Evolutionary conservation across 2,329 filamentous ascomycete species (phyloP), one percentile per base, ranked within the genome.

Genomic region (Colletotrichum filicis): DNA sequence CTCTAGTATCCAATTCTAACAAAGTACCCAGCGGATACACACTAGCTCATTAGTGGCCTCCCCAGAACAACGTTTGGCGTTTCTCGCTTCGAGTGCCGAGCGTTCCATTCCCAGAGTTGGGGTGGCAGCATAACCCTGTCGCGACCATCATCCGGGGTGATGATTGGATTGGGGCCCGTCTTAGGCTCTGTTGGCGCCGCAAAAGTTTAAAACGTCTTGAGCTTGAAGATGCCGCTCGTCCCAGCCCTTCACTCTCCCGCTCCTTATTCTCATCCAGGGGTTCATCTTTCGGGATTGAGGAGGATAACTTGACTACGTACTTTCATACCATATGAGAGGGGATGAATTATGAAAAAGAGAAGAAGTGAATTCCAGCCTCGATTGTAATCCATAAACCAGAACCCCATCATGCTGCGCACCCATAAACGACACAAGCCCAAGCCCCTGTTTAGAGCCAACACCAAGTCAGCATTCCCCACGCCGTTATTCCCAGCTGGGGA

Each of bases 191-290:
- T 42, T 46, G 16, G 35, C 49, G 69, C 66, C 59, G 37, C 42
- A 22, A 65, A 69, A 69, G 42, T 69, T 49, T 69, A 73, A 69
- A 69, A 69, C 70, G 70, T 69, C 66, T 73, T 42, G 66, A 72
- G 66, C 61, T 55, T 53, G 35, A 42, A 42, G 63, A 12, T 70
- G 58, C 58, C 58, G 58, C 58, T 30, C 5, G 35, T 28, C n/a
- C 35, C 58, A 61, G 9, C n/a, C 55, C 55, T 57, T 57, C 42
- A 49, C 42, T 22, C 16, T 22, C n/a, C 32, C 3, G n/a, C 19
- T 22, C 9, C 37, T 42, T 42, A 3, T 42, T 5, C 19, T 32
- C 49, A 46, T 56, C 24, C 19, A 19, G 24, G 26, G 37, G 22
- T 30, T 37, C 14, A 37, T 16, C 37, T 2, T 30, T 22, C 8